A percentile compares a stretch with the other conserved stretches of the same genome.
Conservation (phyloP, 108 stramenopile genomes). For the Aurantiochytrium sp. region DNA sequence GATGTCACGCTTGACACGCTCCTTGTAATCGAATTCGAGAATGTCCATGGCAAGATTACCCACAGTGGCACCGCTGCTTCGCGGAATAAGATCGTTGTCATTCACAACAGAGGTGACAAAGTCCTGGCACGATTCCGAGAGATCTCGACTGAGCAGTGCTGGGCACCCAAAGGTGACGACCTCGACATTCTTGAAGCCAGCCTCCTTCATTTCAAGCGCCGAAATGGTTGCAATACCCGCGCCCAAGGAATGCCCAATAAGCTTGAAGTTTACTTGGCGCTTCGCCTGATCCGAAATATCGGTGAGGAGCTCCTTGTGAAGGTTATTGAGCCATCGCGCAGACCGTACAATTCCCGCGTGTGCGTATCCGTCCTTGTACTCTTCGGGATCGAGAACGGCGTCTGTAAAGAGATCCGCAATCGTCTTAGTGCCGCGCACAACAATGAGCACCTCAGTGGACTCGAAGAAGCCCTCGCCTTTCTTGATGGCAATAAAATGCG, state of each 20-base stretch:
- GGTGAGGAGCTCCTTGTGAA: slow-evolving; percentile 49
- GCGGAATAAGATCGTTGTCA: slow-evolving; percentile 64
- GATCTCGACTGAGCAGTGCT: slow-evolving; percentile 52
- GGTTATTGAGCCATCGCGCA: slow-evolving; percentile 55
- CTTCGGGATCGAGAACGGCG: slow-evolving; percentile 56
- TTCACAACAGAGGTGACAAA: slow-evolving; percentile 62
- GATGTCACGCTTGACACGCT: slow-evolving; percentile 49
- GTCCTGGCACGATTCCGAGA: slow-evolving; percentile 49
- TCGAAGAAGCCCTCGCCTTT: slow-evolving; percentile 49
- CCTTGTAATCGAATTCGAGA: slow-evolving; percentile 51
- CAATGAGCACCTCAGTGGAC: slow-evolving; percentile 57
- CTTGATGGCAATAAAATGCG: slow-evolving; percentile 65
- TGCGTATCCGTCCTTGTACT: slow-evolving; percentile 60
- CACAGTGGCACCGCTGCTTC: slow-evolving; percentile 45
- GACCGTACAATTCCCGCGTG: slow-evolving; percentile 59
- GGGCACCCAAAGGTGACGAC: slow-evolving; percentile 72
- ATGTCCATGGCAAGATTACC: slow-evolving; percentile 57
- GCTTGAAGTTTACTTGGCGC: slow-evolving; percentile 52
- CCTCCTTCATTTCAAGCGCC: slow-evolving; percentile 56
- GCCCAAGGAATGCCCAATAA: slow-evolving; percentile 65
- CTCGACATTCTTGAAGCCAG: slow-evolving; percentile 32
- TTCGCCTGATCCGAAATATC: slow-evolving; percentile 43
- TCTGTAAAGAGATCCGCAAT: slow-evolving; percentile 67
- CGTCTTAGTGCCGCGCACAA: slow-evolving; percentile 67
- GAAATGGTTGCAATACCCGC: slow-evolving; percentile 69